These are phyloP conservation scores for Lagerstroemia fauriei DNA, from an alignment of 441 rosid species.

Conservation along the genomic window DNA sequence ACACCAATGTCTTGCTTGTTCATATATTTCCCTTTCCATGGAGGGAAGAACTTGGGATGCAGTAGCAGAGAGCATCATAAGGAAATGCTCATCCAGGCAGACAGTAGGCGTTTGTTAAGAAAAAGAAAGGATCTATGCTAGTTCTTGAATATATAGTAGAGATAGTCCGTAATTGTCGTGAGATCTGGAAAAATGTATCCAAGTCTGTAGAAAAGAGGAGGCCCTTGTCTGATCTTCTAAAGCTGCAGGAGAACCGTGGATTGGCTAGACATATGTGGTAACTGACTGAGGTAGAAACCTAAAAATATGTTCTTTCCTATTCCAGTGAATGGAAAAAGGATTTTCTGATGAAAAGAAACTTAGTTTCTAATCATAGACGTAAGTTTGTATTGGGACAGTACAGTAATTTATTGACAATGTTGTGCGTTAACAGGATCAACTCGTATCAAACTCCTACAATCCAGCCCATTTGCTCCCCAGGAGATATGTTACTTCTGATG, in stretches of 20 bases:
- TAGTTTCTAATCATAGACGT: no score
- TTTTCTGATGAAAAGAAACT: neutral
- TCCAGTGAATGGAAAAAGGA: neutral
- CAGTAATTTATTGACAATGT: slow-evolving; percentile 21
- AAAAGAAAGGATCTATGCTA: slow-evolving; percentile 51
- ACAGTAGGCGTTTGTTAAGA: slow-evolving; percentile 43
- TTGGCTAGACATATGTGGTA: slow-evolving; percentile 75
- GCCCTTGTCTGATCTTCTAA: slow-evolving; percentile 71
- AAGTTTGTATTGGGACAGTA: slow-evolving; percentile 25
- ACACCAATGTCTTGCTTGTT: neutral
- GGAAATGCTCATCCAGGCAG: slow-evolving; percentile 30
- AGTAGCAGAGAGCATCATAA: slow-evolving; percentile 40
- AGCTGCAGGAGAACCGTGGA: slow-evolving; percentile 72
- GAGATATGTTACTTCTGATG: slow-evolving; percentile 34
- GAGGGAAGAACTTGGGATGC: slow-evolving; percentile 31
- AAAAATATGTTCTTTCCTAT: neutral
- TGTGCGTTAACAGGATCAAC: slow-evolving; percentile 41
- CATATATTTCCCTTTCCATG: neutral
- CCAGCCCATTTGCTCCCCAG: slow-evolving; percentile 62
- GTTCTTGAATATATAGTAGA: slow-evolving; percentile 56
- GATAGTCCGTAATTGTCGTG: slow-evolving; percentile 50
- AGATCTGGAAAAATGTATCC: slow-evolving; percentile 67
- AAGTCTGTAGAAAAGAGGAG: slow-evolving; percentile 70
- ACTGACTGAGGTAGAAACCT: slow-evolving; percentile 54
- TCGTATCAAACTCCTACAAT: slow-evolving; percentile 57